Evolutionary conservation across 768 basidiomycete species (phyloP).

Genomic region (Russula virescens): DNA sequence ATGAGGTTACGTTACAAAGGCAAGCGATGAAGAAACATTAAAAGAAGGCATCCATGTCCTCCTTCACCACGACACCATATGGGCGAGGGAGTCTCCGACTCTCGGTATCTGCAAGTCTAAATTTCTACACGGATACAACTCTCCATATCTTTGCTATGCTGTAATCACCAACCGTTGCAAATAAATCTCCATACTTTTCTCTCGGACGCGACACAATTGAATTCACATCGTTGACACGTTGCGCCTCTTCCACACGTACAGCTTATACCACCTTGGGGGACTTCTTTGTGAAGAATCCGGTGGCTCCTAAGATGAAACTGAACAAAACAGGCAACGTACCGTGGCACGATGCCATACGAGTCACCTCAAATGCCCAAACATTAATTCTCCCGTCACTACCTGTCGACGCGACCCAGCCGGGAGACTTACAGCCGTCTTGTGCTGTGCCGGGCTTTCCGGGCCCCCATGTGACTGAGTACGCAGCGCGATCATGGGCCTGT

Average conservation of each 20-base stretch:
- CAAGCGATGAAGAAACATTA: too few relatives aligned
- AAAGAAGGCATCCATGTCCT: too few relatives aligned
- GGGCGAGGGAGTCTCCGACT: too few relatives aligned
- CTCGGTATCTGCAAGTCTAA: not conserved
- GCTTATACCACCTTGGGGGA: slow-evolving; percentile 27
- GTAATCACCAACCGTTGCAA: slow-evolving; percentile 87
- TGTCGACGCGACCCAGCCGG: slow-evolving; percentile 82
- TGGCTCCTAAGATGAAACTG: not conserved
- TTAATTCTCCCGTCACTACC: slow-evolving; percentile 83
- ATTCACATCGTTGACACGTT: slow-evolving; percentile 84
- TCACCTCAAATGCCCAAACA: slow-evolving; percentile 70
- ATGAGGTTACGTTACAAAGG: too few relatives aligned
- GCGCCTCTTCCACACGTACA: slow-evolving; percentile 60
- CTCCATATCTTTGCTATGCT: slow-evolving; percentile 78
- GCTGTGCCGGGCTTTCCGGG: slow-evolving; percentile 29
- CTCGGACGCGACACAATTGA: slow-evolving; percentile 77
- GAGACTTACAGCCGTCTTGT: slow-evolving; percentile 29
- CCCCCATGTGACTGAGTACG: slow-evolving; percentile 82
- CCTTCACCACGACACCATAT: too few relatives aligned
- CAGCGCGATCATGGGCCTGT: slow-evolving; percentile 60
- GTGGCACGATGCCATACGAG: not conserved
- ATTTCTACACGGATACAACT: slow-evolving; percentile 27
- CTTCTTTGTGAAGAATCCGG: slow-evolving; percentile 7
- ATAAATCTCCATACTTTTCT: slow-evolving; percentile 51
- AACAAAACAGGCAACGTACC: not conserved